Conservation (phyloP, 495 filamentous ascomycete genomes). For the Aspergillus saccharolyticus region DNA sequence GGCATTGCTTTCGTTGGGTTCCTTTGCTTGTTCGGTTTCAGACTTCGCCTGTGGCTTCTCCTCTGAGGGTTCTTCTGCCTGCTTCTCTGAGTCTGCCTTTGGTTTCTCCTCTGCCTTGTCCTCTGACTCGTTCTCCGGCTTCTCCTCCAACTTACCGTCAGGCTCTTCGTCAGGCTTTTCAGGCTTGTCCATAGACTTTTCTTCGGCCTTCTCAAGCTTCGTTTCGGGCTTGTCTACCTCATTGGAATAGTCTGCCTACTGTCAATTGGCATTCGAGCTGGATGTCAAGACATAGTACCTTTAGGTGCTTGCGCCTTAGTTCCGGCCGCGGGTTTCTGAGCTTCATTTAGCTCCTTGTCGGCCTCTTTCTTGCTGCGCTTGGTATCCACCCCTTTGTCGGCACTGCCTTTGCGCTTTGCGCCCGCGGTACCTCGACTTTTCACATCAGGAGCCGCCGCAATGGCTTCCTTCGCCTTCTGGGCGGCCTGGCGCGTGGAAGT, state of each 20-base stretch:
- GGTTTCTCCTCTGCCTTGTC: slow-evolving; percentile 5
- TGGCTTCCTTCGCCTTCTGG: slow-evolving; percentile 43
- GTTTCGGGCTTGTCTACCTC: slow-evolving; percentile 1
- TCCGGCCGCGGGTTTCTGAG: not conserved
- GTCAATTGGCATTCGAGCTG: not conserved
- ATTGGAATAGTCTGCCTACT: not conserved
- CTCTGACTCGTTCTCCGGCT: slow-evolving; percentile 14
- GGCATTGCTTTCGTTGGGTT: not conserved
- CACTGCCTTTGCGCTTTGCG: slow-evolving; percentile 33
- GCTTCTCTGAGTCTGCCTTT: slow-evolving; percentile 17
- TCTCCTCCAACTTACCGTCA: slow-evolving; percentile 33
- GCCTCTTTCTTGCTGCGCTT: slow-evolving; percentile 34
- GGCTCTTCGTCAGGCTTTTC: slow-evolving; percentile 19
- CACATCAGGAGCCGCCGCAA: slow-evolving; percentile 24
- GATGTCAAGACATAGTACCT: not conserved
- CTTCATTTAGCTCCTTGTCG: not conserved
- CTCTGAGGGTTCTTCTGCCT: slow-evolving; percentile 7
- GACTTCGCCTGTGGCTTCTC: not conserved
- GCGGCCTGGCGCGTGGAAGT: slow-evolving; percentile 42
- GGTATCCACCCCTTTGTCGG: slow-evolving; percentile 21
- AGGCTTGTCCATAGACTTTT: slow-evolving; percentile 17
- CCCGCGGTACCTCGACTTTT: slow-evolving; percentile 21
- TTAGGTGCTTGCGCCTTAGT: not conserved
- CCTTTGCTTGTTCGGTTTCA: not conserved
- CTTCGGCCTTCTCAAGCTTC: slow-evolving; percentile 7